These are phyloP conservation scores for Cryptococcus sp. DNA, from an alignment of 1,284 basidiomycete species.

Conservation along the genomic window DNA sequence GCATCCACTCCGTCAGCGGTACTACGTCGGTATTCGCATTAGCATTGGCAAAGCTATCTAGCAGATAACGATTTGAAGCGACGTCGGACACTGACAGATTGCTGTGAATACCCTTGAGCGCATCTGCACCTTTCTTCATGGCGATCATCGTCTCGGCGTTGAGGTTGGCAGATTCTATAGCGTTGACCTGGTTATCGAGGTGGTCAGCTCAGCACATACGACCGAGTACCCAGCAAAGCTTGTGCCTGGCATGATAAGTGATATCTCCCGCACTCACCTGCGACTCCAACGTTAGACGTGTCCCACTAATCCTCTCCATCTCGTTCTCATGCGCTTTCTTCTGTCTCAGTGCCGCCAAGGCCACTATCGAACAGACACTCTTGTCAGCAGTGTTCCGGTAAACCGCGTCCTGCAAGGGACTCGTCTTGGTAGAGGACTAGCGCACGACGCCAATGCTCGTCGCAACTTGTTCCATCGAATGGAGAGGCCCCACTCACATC, in stretches of 20 bases:
- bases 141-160: slow-evolving; percentile 97
- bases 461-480: too few relatives aligned
- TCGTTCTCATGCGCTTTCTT: slow-evolving; percentile 92
- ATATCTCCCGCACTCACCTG: slow-evolving; percentile 59
- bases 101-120: slow-evolving; percentile 88
- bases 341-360: slow-evolving; percentile 86
- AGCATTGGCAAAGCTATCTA: neutral
- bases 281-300: slow-evolving; percentile 89
- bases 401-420: neutral
- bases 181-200: slow-evolving; percentile 66
- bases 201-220: neutral
- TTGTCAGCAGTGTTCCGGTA: neutral
- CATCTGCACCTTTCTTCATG: slow-evolving; percentile 95
- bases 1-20: slow-evolving; percentile 88
- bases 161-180: slow-evolving; percentile 95
- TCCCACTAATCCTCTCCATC: slow-evolving; percentile 82
- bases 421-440: neutral
- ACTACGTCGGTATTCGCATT: slow-evolving; percentile 55
- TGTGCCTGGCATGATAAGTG: neutral
- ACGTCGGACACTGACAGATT: slow-evolving; percentile 67
- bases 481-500: slow-evolving; percentile 62
- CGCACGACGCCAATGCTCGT: too few relatives aligned
- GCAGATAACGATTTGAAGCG: neutral
- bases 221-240: neutral
- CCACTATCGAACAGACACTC: slow-evolving; percentile 60